A percentile compares a stretch with the other conserved stretches of the same genome.
Conservation (phyloP, 768 basidiomycete genomes). For the Suillus subluteus region DNA sequence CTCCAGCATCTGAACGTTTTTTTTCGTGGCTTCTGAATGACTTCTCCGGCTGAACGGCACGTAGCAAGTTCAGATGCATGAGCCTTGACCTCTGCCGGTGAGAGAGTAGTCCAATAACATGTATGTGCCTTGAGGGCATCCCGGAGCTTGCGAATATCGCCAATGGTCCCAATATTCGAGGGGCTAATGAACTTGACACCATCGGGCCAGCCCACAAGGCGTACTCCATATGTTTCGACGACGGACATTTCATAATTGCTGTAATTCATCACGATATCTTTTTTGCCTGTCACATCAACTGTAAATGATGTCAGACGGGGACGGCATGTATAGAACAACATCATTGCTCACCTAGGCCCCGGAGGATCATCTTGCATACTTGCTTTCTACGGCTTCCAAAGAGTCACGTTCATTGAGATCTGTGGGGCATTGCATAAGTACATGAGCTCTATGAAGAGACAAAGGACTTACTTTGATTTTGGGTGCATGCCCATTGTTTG, state of each 20-base stretch:
- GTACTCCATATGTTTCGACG: background rate
- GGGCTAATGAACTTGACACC: too few relatives aligned
- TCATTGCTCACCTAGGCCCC: constrained; percentile 16
- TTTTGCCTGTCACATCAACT: constrained; percentile 8
- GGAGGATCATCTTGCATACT: constrained; percentile 10
- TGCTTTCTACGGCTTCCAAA: constrained; percentile 9
- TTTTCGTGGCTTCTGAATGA: too few relatives aligned
- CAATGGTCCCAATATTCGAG: too few relatives aligned
- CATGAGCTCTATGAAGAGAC: background rate
- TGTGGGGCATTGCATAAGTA: background rate
- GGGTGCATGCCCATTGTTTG: constrained; percentile 16
- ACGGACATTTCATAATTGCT: constrained; percentile 18
- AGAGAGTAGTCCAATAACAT: too few relatives aligned
- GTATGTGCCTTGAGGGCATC: too few relatives aligned
- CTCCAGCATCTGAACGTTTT: too few relatives aligned
- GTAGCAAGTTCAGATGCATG: too few relatives aligned
- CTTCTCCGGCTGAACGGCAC: too few relatives aligned
- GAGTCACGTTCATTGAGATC: constrained; percentile 2
- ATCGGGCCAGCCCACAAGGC: too few relatives aligned
- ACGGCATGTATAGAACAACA: background rate
- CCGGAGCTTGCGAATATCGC: too few relatives aligned
- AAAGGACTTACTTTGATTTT: constrained; percentile 11
- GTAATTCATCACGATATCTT: constrained; percentile 20
- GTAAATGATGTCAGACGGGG: background rate
- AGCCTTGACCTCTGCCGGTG: too few relatives aligned